A percentile compares a stretch with the other conserved stretches of the same genome.
These are phyloP conservation scores for Diaporthe eres DNA, from an alignment of 2,329 filamentous ascomycete species.

Conservation along the genomic window DNA sequence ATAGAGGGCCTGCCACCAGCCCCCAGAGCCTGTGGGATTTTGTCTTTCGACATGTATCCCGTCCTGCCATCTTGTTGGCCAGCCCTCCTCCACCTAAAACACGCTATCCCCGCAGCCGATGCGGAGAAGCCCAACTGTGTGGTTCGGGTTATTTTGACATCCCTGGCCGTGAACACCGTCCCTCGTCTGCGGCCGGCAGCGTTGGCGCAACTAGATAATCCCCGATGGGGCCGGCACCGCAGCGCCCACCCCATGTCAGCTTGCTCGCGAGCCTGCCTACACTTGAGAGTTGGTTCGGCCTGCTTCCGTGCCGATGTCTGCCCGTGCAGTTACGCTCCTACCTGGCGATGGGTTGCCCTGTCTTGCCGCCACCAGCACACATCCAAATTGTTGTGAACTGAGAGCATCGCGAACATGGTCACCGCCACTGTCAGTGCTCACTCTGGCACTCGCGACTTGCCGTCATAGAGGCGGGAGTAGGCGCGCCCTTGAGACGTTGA, in stretches of 20 bases:
- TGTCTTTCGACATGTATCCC: constrained; percentile 8
- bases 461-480: constrained; percentile 24
- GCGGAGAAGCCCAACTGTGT: constrained; percentile 34
- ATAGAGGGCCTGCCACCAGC: background rate
- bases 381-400: background rate
- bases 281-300: constrained; percentile 5
- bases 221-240: constrained; percentile 14
- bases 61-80: constrained; percentile 14
- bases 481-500: constrained; percentile 5
- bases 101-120: constrained; percentile 21
- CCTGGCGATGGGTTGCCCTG: constrained; percentile 6
- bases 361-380: background rate
- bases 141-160: constrained; percentile 23
- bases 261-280: background rate
- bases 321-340: constrained; percentile 7
- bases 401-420: background rate
- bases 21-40: background rate
- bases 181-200: constrained; percentile 24
- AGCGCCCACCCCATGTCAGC: background rate
- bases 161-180: constrained; percentile 21
- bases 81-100: constrained; percentile 32
- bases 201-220: constrained; percentile 18
- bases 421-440: constrained; percentile 33
- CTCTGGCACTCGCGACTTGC: background rate
- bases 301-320: constrained; percentile 5